Evolutionary conservation across 768 basidiomycete species (phyloP), one percentile per base, ranked within the genome.

Genomic region (Lentinula boryana): DNA sequence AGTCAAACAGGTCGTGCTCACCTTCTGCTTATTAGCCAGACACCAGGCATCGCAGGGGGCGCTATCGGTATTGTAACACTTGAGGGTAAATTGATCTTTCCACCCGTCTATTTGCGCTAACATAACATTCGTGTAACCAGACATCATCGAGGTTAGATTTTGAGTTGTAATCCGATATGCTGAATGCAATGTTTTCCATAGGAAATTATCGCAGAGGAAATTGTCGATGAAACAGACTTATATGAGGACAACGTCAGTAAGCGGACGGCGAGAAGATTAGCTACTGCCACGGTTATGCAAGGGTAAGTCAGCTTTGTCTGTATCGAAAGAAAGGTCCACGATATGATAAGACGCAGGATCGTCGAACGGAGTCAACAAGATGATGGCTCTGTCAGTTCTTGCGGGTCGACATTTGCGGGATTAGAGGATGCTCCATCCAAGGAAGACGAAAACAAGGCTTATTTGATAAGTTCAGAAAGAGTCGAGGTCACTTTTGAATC

Each of bases 131-230:
- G 9, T 9, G 2, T 8, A 36, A 9, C 32, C n/a, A 54, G 90
- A 91, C 68, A 84, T 92, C 64, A 91, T 92, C 61, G 90, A 92
- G 70, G 84, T 82, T 53, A n/a, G 44, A 52, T 15, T 63, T 15
- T 27, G 31, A 56, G 27, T 12, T 5, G 15, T 1, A 36, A 9
- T 31, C 10, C 2, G 13, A n/a, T 5, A 15, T 43, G 16, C n/a
- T 35, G 35, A 27, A 23, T 16, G 33, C 4, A 40, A 56, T 62
- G 16, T 23, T 16, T 4, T 4, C 71, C 69, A 64, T 72, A 92
- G 82, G 95, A 96, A 80, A 97, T 98, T 64, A 92, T 98, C n/a
- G 88, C 90, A 0, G 94, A 96, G 74, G 95, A 97, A 71, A 96
- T 97, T 57, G 89, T 96, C 33, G 95, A 96, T 67, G 95, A 97